Conservation (phyloP, 23 red algal species). For the Porphyridium purpureum region DNA sequence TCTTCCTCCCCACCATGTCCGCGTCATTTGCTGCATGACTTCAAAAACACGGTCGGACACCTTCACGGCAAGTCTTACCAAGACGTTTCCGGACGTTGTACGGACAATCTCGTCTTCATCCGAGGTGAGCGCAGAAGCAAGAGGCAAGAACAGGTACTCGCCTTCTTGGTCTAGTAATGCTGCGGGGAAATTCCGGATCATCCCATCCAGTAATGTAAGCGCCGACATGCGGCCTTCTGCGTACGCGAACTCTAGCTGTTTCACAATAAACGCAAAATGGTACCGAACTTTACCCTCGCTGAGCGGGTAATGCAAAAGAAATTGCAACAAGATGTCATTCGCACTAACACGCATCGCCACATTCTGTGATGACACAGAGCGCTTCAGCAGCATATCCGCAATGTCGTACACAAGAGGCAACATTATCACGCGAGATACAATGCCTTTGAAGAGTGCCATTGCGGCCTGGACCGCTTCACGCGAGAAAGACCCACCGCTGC, state of each 20-base stretch:
- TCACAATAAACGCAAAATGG: background rate
- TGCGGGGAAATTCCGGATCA: background rate
- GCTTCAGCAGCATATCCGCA: background rate
- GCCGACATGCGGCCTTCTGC: background rate
- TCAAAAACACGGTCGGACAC: no score
- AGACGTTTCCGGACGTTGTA: no score
- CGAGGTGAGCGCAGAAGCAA: no score
- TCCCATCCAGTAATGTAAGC: background rate
- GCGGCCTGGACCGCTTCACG: no score
- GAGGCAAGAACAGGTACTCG: no score
- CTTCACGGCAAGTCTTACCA: no score
- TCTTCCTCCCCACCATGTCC: no score
- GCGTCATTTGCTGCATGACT: no score
- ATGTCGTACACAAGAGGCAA: background rate
- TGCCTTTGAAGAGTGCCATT: background rate
- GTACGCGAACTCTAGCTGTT: background rate
- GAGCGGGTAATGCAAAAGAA: background rate
- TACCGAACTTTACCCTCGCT: background rate
- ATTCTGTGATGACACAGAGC: background rate
- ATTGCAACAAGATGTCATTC: background rate
- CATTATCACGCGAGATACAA: background rate
- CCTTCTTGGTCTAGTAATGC: no score
- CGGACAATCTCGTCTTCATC: no score
- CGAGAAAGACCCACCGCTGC: no score
- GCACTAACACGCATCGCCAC: background rate